Conservation (phyloP, 352 stramenopile species). For the Globisporangium ultimum region DNA sequence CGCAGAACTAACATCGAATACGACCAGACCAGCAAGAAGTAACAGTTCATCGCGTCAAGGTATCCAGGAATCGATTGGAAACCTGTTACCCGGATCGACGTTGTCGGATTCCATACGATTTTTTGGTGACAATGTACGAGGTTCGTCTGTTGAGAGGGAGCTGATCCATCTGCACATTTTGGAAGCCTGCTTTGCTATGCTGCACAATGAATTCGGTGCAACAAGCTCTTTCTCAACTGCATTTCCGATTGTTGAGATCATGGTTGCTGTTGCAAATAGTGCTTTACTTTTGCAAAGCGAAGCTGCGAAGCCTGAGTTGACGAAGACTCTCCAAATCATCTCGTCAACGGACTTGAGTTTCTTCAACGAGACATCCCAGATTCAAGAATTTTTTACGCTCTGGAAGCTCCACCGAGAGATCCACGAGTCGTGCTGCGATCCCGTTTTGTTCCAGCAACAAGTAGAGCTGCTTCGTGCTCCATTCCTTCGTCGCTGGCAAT, state of each 20-base stretch:
- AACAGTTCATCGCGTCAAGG: conserved; percentile 10
- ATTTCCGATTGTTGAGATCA: conserved; percentile 38
- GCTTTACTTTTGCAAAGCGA: conserved; percentile 32
- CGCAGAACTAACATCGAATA: background rate
- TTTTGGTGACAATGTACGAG: conserved; percentile 15
- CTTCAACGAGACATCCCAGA: conserved; percentile 47
- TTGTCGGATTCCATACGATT: conserved; percentile 30
- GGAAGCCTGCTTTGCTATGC: conserved; percentile 45
- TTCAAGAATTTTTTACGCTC: conserved; percentile 56
- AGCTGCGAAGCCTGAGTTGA: conserved; percentile 20
- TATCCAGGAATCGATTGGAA: background rate
- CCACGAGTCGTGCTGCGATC: conserved; percentile 41
- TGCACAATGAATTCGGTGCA: conserved; percentile 24
- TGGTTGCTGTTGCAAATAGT: conserved; percentile 44
- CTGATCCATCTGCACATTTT: conserved; percentile 44
- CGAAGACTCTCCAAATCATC: conserved; percentile 78
- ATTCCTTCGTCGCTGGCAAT: conserved; percentile 48
- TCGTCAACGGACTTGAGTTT: conserved; percentile 68
- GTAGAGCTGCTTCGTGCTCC: conserved; percentile 25
- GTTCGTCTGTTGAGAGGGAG: conserved; percentile 18
- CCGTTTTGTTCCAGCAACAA: conserved; percentile 18
- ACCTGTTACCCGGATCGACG: background rate
- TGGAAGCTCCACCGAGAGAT: conserved; percentile 59
- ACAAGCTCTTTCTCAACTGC: conserved; percentile 26
- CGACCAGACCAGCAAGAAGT: conserved; percentile 1